Base-by-base conservation (phyloP, 805 yeast genomes). In the Soucietia sequanensis region DNA sequence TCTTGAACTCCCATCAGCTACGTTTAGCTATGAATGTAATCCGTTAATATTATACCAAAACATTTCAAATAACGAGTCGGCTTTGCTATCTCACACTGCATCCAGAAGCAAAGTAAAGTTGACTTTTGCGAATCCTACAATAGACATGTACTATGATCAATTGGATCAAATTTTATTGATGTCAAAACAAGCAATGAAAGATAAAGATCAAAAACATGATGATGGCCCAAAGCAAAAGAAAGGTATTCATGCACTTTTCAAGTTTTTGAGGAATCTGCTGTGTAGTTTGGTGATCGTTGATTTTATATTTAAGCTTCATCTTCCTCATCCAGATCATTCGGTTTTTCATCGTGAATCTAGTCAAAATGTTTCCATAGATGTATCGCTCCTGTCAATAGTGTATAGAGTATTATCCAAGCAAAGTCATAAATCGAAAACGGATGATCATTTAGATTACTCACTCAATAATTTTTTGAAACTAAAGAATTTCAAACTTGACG, bases 101-200 rank as follows among this genome's bases (percentile, higher is more conserved):
- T n/a, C n/a, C n/a, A n/a, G n/a, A n/a, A n/a, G n/a, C n/a, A n/a
- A n/a, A n/a, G n/a, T n/a, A n/a, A 43, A 39, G 4, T 38, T 61
- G 20, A 56, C 49, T 15, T 33, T 68, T 16, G 58, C 70, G 1
- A 54, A 53, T 29, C 72, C 73, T 3, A 52, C 54, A 3, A 33
- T 68, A 18, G 60, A 59, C 37, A 38, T 66, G 19, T 68, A 60
- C 38, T 59, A 60, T 23, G 73, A 68, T 39, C 73, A 68, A 39
- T 34, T 63, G 11, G 55, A 55, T 6, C 32, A 31, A 10, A 32
- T 55, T 14, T 30, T 46, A 20, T 27, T 33, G 11, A 22, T 31
- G 26, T 21, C 20, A 36, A 19, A 23, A 35, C 34, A 38, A 17
- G 31, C 30, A 40, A 14, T 31, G 29, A 6, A 31, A 32, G 30